Evolutionary conservation across 2,329 filamentous ascomycete species (phyloP).

Genomic region (Amauroascus niger): DNA sequence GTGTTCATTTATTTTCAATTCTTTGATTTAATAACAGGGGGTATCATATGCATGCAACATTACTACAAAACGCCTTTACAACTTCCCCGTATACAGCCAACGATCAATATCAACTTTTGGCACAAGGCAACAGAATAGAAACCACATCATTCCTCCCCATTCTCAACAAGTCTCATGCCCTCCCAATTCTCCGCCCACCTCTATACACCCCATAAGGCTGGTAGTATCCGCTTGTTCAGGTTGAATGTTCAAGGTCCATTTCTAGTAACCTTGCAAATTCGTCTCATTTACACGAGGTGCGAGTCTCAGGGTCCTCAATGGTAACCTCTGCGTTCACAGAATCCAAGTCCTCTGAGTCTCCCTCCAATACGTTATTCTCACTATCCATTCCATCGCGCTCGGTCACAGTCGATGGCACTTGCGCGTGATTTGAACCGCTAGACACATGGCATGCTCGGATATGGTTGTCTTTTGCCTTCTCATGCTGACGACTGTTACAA

Average conservation of each 20-base stretch:
- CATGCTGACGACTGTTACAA: background rate
- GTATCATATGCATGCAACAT: slow-evolving; percentile 8
- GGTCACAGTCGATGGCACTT: background rate
- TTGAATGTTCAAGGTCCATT: slow-evolving; percentile 19
- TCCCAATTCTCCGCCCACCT: background rate
- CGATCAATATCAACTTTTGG: background rate
- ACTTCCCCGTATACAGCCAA: background rate
- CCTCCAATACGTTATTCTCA: background rate
- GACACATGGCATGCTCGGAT: background rate
- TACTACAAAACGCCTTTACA: background rate
- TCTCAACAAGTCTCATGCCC: background rate
- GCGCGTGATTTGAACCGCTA: background rate
- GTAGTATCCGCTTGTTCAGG: background rate
- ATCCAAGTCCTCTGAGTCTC: background rate
- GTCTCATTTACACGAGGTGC: slow-evolving; percentile 16
- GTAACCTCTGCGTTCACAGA: background rate
- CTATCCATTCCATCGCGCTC: background rate
- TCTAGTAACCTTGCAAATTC: slow-evolving; percentile 24
- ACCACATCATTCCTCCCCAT: background rate
- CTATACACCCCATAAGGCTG: background rate
- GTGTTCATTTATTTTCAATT: background rate
- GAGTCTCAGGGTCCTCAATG: background rate
- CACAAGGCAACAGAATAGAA: background rate
- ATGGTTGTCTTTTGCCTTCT: background rate
- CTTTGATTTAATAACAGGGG: background rate